Evolutionary conservation across 129 eudicot species (phyloP), one percentile per base, ranked within the genome.

Genomic region (Helianthus tuberosus): DNA sequence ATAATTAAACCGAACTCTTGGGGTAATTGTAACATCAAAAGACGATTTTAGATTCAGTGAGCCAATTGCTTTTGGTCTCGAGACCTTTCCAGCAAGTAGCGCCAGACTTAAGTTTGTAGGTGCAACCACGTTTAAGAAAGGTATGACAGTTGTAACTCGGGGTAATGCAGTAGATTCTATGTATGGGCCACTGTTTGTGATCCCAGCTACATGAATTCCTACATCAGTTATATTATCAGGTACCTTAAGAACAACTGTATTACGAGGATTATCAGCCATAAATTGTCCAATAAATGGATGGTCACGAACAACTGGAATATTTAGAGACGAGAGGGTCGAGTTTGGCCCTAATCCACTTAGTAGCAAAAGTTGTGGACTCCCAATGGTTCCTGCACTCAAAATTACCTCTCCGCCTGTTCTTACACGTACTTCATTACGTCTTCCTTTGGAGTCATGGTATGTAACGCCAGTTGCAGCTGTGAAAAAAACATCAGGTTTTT

Each of bases 311-410:
- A 76, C 65, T 0, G 78, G 53, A 25, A 81, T 81, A 27, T 76
- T 66, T 2, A 39, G 27, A 16, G 79, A 75, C 35, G 64, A 54
- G 15, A 75, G 59, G 65, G 66, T 25, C 0, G 66, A 41, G 11
- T 23, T 3, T 1, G 73, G 79, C 20, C 79, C 79, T 6, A 66
- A 16, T n/a, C 79, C 86, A 44, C 79, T 77, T 4, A 77, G 4
- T 41, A 20, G 23, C 23, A 20, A 20, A 20, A 20, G 23, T 20
- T 20, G 23, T 20, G 23, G 23, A 20, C 23, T 20, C 23, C 23
- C 23, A 20, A 20, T 0, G 0, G 23, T 20, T 20, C 23, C 23
- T 0, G 23, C 23, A 20, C 23, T 20, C 23, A 20, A 20, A 20
- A 20, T 20, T 20, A 20, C 23, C 23, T 20, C 23, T 20, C 23